Percentiles rank a stretch among this genome's conserved stretches.
phyloP scores from a whole-genome alignment of 2,329 filamentous ascomycete genomes.

The Phyllosticta citribraziliensis region DNA sequence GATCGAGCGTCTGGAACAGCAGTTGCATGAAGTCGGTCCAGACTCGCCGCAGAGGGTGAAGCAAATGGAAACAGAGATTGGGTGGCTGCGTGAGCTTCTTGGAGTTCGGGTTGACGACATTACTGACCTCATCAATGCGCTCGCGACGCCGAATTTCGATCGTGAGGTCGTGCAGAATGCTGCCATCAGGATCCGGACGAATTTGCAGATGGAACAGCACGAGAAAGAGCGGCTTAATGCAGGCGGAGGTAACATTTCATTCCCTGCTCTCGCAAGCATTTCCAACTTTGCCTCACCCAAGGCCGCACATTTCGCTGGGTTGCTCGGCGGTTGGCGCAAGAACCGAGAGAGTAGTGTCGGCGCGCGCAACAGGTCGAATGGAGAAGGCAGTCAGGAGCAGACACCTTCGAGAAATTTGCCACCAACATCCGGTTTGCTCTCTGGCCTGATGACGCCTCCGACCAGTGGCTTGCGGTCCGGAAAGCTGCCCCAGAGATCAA shows the following conservation, averaged over 20 bases:
- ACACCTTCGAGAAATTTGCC: slow-evolving; percentile 47
- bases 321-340: slow-evolving; percentile 92
- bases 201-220: slow-evolving; percentile 95
- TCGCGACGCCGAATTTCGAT: slow-evolving; percentile 68
- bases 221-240: slow-evolving; percentile 80
- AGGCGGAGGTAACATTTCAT: slow-evolving; percentile 36
- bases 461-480: slow-evolving; percentile 45
- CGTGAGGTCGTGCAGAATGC: slow-evolving; percentile 75
- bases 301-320: slow-evolving; percentile 84
- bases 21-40: slow-evolving; percentile 58
- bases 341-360: slow-evolving; percentile 38
- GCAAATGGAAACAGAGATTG: slow-evolving; percentile 88
- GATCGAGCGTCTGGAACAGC: slow-evolving; percentile 77
- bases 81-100: slow-evolving; percentile 87
- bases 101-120: slow-evolving; percentile 85
- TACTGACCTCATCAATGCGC: slow-evolving; percentile 75
- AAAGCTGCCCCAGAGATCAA: slow-evolving; percentile 15
- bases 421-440: slow-evolving; percentile 54
- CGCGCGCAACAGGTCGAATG: slow-evolving; percentile 28
- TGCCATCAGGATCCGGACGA: slow-evolving; percentile 84
- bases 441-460: slow-evolving; percentile 83
- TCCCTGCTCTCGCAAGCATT: slow-evolving; percentile 69
- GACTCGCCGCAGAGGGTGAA: slow-evolving; percentile 74
- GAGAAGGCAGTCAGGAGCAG: slow-evolving; percentile 2
- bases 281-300: slow-evolving; percentile 72